Evolutionary conservation across 2,329 filamentous ascomycete genomes (phyloP), one percentile per base, ranked within the genome.

Genomic region (Rosellinia necatrix): DNA sequence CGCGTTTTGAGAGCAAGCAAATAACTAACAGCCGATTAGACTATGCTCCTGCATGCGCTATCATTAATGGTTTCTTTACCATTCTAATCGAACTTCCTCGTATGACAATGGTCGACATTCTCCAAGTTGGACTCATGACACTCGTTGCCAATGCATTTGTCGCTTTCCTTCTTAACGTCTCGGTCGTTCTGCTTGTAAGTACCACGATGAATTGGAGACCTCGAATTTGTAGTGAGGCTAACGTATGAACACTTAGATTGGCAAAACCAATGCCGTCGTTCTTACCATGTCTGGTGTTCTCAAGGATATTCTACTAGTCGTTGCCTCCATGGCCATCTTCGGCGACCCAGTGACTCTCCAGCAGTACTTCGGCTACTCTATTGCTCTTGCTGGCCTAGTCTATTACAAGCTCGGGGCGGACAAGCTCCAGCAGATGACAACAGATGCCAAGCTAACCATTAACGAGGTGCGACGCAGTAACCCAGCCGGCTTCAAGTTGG

Each of bases 1-100:
- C n/a, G n/a, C n/a, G 12, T 21, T 29, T 40, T 32, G 13, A 35
- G 12, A 3, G 24, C 6, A 8, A 15, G n/a, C n/a, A 21, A 42
- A 56, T 4, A 10, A 27, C 54, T 62, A 53, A 62, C 25, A 27
- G 3, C 4, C 6, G 1, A 29, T 94, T 29, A 82, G 96, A 96
- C 79, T 96, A 91, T 70, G 91, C 91, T 0, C 91, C 91, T 8
- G 87, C 91, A 43, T 96, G 91, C 74, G 89, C 90, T 49, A 73
- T 88, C 65, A 92, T 93, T 86, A 96, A 96, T 76, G 78, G 87
- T 55, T 67, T 89, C 40, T 85, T 91, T 42, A 86, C 89, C 59
- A 70, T 90, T 48, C 77, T 89, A 65, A 78, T 86, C 27, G 91
- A 96, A 75, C 71, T 89, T 3, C 83, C 83, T 30, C 77, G 70